Percentiles rank a stretch among this genome's conserved stretches.
phyloP scores from a whole-genome alignment of 2,329 filamentous ascomycete genomes.

The Microsporum canis region DNA sequence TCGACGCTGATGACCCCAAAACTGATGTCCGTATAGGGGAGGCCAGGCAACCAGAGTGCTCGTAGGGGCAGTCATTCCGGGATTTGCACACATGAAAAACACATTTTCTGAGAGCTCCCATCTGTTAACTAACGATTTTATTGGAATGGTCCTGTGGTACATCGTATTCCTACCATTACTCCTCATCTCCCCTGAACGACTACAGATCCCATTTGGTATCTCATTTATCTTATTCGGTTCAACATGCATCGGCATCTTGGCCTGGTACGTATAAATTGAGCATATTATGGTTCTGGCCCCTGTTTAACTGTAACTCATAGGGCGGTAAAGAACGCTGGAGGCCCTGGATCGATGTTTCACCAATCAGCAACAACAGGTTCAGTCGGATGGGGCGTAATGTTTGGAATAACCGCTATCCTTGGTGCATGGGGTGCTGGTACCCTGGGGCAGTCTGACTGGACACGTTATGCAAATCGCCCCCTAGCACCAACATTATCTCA shows the following conservation, averaged over 20 bases:
- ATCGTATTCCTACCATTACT: constrained; percentile 33
- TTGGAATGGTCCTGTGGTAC: constrained; percentile 29
- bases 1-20: not conserved
- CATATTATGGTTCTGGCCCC: not conserved
- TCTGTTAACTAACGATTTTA: constrained; percentile 28
- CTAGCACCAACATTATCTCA: constrained; percentile 20
- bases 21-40: not conserved
- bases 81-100: constrained; percentile 27
- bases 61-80: constrained; percentile 9
- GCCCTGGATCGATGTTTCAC: constrained; percentile 8
- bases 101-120: constrained; percentile 23
- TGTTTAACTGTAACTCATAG: not conserved
- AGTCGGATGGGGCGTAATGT: constrained; percentile 29
- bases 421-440: constrained; percentile 35
- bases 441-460: constrained; percentile 38
- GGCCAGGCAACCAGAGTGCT: constrained; percentile 9
- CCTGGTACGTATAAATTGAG: not conserved
- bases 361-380: constrained; percentile 9
- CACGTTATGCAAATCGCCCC: constrained; percentile 29
- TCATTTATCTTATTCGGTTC: constrained; percentile 7
- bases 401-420: constrained; percentile 34
- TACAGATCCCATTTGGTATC: constrained; percentile 7
- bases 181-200: constrained; percentile 32
- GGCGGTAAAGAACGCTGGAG: constrained; percentile 3
- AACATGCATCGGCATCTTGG: constrained; percentile 3